Base-by-base conservation (phyloP, 2,329 filamentous ascomycete genomes). In the Zasmidium angulare region DNA sequence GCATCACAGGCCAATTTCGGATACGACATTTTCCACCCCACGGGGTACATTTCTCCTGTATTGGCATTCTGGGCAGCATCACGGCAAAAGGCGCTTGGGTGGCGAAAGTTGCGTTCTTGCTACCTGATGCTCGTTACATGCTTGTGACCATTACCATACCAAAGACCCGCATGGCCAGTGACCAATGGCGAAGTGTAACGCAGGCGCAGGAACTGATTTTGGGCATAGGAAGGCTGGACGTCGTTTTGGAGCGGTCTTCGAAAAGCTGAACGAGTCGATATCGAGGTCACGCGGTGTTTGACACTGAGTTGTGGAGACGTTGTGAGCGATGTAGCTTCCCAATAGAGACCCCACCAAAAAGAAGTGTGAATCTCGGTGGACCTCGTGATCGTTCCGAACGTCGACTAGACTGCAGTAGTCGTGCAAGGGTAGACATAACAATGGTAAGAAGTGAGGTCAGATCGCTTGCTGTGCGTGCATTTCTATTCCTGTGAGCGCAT, bases 1-100 rank as follows among this genome's bases (percentile, higher is more conserved):
- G 46, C 46, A 50, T 47, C 46, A 56, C 53, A 56, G 53, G 43
- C 46, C 53, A 4, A 24, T 50, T 43, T 43, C 36, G 4, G 11
- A 10, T 43, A 43, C 36, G 36, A 43, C 36, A 17, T 19, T 43
- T 43, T 43, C n/a, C 3, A 7, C 26, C 26, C 26, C 4, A 3
- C 6, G n/a, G 36, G 36, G 36, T 17, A 43, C 4, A 43, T 43
- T 43, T 43, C 36, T 3, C 36, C 36, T 43, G 36, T 43, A 17
- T 43, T 43, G 36, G 36, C 36, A 43, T 43, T 43, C n/a, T 43
- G 12, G n/a, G 36, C 7, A 17, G 36, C 36, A 43, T 43, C 36
- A 43, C n/a, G 36, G 36, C 9, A 43, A 43, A 43, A 19, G 36
- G 36, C 36, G n/a, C 9, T 17, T 43, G 36, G 36, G 36, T 43